Percentiles rank a stretch among this genome's conserved stretches.
phyloP scores from a whole-genome alignment of 345 rosid species.

The Tarenaya hassleriana region DNA sequence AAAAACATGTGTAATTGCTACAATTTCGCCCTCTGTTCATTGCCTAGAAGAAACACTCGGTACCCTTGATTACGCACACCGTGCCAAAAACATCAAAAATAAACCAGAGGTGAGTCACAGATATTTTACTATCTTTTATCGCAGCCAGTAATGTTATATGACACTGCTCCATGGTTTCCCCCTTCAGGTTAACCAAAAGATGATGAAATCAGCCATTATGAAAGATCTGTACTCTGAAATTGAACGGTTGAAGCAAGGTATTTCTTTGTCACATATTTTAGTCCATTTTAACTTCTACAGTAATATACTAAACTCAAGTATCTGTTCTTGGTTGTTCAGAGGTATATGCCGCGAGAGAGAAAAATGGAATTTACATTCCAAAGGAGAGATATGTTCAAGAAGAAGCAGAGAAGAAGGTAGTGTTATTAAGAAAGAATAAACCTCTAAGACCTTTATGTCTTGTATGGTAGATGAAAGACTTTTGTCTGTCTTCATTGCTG shows the following conservation, averaged over 20 bases:
- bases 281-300: not conserved
- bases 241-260: conserved; percentile 96
- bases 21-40: conserved; percentile 86
- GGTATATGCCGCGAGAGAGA: conserved; percentile 98
- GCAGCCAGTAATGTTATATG: conserved; percentile 11
- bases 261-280: not conserved
- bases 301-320: not conserved
- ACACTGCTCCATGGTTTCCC: conserved; percentile 6
- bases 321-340: conserved; percentile 36
- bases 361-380: conserved; percentile 94
- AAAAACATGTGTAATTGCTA: conserved; percentile 96
- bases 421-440: conserved; percentile 10
- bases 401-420: conserved; percentile 95
- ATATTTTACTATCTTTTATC: not conserved
- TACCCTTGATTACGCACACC: conserved; percentile 95
- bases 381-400: conserved; percentile 85
- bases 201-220: conserved; percentile 99
- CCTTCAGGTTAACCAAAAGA: conserved; percentile 93
- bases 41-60: conserved; percentile 98
- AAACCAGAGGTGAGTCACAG: conserved; percentile 74
- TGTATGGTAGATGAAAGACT: conserved; percentile 14
- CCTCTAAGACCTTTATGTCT: not conserved
- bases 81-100: conserved; percentile 97
- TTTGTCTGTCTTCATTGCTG: conserved; percentile 20
- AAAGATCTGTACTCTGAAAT: conserved; percentile 93